Evolutionary conservation across 1,284 basidiomycete species (phyloP), one percentile per base, ranked within the genome.

Genomic region (Sanghuangporus sanghuang): DNA sequence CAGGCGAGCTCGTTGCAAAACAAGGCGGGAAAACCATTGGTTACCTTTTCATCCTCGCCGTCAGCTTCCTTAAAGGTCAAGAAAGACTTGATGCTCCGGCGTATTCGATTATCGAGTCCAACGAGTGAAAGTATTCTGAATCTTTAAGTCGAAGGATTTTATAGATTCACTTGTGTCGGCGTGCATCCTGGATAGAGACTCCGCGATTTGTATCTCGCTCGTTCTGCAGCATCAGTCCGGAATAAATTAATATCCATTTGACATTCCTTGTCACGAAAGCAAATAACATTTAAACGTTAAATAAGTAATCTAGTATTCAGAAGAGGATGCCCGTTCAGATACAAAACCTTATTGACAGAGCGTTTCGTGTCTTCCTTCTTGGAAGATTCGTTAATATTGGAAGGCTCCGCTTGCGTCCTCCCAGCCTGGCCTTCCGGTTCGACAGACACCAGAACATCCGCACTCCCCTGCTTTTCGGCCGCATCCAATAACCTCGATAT

Each of bases 31-130:
- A 87, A 69, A 90, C 91, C 38, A 76, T 97, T 62, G 94, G 98
- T 77, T 98, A 98, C 78, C 77, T 99, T 69, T 99, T 99, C 79
- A 89, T 98, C 73, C 90, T 98, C 68, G 93, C 95, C 68, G 77
- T 98, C 59, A 80, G 89, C 54, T 90, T 94, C 80, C 85, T 98
- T 71, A 87, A 94, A 68, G 93, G 91, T 11, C 75, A 81, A 8
- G 79, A 85, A 66, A 89, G 91, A 76, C 83, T 98, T 62, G 86
- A 95, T 71, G 95, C 93, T 40, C 94, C 95, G 2, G 77, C 87
- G 18, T 97, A 96, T 77, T 92, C 90, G 53, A 87, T 96, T 73
- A 80, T 93, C 71, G 83, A 95, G 74, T 79, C 83, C 63, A 84
- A 91, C 63, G 90, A 93, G 71, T 93, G 77, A 67, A 67, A 16